Evolutionary conservation across 352 stramenopile genomes (phyloP), one percentile per base, ranked within the genome.

Genomic region (Globisporangium apiculatum): DNA sequence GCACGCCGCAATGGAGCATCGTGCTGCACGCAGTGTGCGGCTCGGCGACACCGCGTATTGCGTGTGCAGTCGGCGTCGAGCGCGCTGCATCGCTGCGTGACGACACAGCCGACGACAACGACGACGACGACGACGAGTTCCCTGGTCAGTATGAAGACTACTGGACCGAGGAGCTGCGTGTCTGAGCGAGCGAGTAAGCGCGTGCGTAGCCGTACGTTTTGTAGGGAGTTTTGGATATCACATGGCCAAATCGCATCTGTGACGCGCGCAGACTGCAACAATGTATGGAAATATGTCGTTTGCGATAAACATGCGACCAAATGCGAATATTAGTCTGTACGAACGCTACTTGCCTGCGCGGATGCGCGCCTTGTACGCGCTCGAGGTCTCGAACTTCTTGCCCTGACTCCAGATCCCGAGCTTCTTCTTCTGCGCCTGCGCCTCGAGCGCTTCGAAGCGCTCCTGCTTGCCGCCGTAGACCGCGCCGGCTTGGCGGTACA

Each of bases 381-480:
- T 75, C 12, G 81, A 80, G 52, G 63, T 85, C 69, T 91, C 79
- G 60, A 86, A 71, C 53, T 87, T 85, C 41, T 80, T 79, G 5
- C 76, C 78, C 45, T 94, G 78, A 48, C 71, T 81, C 86, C 86
- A 96, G 53, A 94, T 86, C 0, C 84, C 79, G 49, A 72, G 43
- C 46, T 89, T 88, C 40, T 75, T 76, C 57, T 76, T 76, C 61
- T 76, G 73, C 7, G 84, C 81, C 45, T 78, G 62, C 17, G 66
- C 71, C 59, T 96, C 86, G 48, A 91, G 55, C 47, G 67, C 64
- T 43, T 94, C 79, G 43, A 92, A 91, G 2, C 64, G 51, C 42
- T 91, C 72, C 40, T 86, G 72, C 4, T 75, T 80, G 14, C 83
- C 82, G 17, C 87, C 83, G 57, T 96, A 96, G 14, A 93, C 81